These are phyloP conservation scores for Rhodomyrtus psidioides DNA, from an alignment of 441 rosid species.

Conservation along the genomic window DNA sequence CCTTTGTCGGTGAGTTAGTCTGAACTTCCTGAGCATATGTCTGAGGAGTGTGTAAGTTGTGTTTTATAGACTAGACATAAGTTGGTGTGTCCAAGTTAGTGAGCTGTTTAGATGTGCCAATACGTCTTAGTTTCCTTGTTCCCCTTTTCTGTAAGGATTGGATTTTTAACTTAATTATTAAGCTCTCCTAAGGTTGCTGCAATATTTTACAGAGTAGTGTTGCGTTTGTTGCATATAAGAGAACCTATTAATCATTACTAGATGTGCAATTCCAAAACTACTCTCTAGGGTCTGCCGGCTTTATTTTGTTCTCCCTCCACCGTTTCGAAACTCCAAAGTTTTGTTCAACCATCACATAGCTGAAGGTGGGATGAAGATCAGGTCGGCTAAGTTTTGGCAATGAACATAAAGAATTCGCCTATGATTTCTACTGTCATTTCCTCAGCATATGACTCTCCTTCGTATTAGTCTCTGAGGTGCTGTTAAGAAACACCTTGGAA, in stretches of 20 bases:
- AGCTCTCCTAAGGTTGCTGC: background rate
- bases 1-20: background rate
- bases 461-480: background rate
- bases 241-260: background rate
- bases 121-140: background rate
- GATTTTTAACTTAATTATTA: background rate
- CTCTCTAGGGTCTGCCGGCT: background rate
- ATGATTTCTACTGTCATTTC: background rate
- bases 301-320: background rate
- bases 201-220: background rate
- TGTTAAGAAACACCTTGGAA: background rate
- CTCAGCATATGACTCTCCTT: background rate
- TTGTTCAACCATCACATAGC: background rate
- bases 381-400: background rate
- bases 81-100: background rate
- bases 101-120: background rate
- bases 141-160: background rate
- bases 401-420: background rate
- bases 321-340: background rate
- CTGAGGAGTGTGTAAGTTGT: background rate
- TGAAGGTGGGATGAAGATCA: background rate
- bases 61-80: background rate
- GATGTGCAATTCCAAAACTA: background rate
- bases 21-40: background rate
- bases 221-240: background rate